Conservation (phyloP, 1,284 basidiomycete genomes). For the Tilletia caries region DNA sequence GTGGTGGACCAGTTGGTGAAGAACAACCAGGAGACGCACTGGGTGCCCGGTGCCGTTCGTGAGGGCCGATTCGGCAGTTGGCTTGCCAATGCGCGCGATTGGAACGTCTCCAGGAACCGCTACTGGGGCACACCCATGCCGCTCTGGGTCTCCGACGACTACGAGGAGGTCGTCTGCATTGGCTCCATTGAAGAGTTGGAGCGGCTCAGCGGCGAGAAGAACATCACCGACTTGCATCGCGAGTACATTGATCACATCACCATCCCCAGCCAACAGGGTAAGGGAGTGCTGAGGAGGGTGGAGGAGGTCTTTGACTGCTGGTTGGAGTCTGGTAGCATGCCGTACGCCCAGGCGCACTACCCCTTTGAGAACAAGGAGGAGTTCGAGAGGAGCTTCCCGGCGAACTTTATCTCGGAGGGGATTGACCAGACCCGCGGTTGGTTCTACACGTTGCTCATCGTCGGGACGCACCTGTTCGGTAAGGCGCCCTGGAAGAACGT, state of each 20-base stretch:
- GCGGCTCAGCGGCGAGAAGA: slow-evolving; percentile 75
- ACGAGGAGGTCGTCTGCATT: slow-evolving; percentile 85
- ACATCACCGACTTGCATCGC: slow-evolving; percentile 88
- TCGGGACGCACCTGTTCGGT: slow-evolving; percentile 90
- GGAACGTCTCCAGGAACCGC: slow-evolving; percentile 98
- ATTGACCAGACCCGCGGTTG: slow-evolving; percentile 72
- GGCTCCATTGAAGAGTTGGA: slow-evolving; percentile 87
- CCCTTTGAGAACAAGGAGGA: slow-evolving; percentile 94
- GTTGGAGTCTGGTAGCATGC: slow-evolving; percentile 99
- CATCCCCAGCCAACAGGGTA: slow-evolving; percentile 87
- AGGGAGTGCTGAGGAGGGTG: slow-evolving; percentile 78
- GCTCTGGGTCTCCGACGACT: slow-evolving; percentile 90
- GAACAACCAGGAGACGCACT: slow-evolving; percentile 86
- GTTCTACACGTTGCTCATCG: slow-evolving; percentile 97
- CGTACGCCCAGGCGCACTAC: slow-evolving; percentile 95
- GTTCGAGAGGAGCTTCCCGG: slow-evolving; percentile 78
- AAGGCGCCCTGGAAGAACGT: slow-evolving; percentile 97
- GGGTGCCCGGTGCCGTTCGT: slow-evolving; percentile 88
- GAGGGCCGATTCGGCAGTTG: slow-evolving; percentile 95
- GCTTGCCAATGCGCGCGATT: slow-evolving; percentile 94
- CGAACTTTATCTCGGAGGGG: slow-evolving; percentile 97
- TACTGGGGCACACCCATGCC: slow-evolving; percentile 99
- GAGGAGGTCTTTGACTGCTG: slow-evolving; percentile 99
- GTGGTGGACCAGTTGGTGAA: slow-evolving; percentile 79
- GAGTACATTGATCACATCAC: slow-evolving; percentile 94